phyloP scores from a whole-genome alignment of 208 protist genomes.

The Crithidia expoeki region DNA sequence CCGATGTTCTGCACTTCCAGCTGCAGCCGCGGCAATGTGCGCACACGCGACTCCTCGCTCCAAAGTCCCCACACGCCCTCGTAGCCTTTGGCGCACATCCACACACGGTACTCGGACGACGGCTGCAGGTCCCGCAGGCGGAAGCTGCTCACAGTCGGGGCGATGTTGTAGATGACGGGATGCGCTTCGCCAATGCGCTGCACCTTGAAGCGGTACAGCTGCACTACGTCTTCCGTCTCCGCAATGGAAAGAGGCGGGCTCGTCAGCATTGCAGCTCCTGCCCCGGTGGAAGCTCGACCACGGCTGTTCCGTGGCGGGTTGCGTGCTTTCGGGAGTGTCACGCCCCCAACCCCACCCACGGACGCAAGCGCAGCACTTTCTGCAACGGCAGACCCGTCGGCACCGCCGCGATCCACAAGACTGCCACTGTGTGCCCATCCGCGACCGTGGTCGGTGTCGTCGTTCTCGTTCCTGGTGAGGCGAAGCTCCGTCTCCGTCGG shows the following conservation, averaged over 20 bases:
- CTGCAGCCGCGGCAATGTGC: slow-evolving; percentile 88
- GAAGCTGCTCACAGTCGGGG: slow-evolving; percentile 81
- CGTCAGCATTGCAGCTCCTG: neutral
- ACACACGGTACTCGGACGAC: slow-evolving; percentile 90
- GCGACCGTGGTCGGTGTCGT: neutral
- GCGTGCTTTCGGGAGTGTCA: neutral
- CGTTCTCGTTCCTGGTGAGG: slow-evolving; percentile 8
- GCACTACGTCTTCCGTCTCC: slow-evolving; percentile 79
- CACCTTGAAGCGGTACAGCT: slow-evolving; percentile 89
- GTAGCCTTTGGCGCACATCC: slow-evolving; percentile 84
- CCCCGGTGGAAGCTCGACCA: neutral
- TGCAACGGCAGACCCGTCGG: neutral
- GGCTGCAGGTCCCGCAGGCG: slow-evolving; percentile 78
- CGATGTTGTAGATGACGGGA: slow-evolving; percentile 80
- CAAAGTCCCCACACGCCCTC: slow-evolving; percentile 92
- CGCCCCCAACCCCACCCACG: slow-evolving; percentile 1
- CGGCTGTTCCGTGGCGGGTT: neutral
- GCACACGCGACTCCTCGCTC: slow-evolving; percentile 89
- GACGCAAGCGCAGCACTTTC: slow-evolving; percentile 16
- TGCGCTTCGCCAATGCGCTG: slow-evolving; percentile 71
- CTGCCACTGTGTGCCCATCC: neutral
- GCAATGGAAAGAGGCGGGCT: slow-evolving; percentile 32
- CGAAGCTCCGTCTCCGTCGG: slow-evolving; percentile 33
- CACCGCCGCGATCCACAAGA: neutral
- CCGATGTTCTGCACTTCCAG: slow-evolving; percentile 80